Evolutionary conservation across 306 rosid species (phyloP), one percentile per base, ranked within the genome.

Genomic region (Cucurbita maxima): DNA sequence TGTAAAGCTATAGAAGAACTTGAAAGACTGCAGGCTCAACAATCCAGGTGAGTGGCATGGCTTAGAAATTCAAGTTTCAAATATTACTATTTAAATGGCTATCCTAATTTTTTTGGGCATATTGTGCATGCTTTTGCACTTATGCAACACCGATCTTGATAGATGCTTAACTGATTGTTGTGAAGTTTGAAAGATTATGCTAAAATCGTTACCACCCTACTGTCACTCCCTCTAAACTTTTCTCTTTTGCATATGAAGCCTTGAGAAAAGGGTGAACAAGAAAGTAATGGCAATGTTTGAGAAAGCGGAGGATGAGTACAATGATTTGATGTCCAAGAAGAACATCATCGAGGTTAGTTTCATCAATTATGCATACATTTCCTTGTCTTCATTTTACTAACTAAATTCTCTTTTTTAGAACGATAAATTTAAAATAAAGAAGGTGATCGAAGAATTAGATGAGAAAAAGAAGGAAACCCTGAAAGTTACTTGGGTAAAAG

Each of bases 271-370:
- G 87, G 96, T 94, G 82, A 94, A 94, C 81, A 94, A 94, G 87
- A 94, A 94, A 84, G 98, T 94, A 19, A 94, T 90, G 96, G 97
- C 98, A 57, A 90, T 94, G 98, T 94, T 94, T 80, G 98, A 94
- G 89, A 94, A 90, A 88, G 98, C 98, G 73, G 98, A 94, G 78
- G 98, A 94, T n/a, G 98, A 94, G 85, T 94, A 90, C 82, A 94
- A 89, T 72, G 97, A 90, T 74, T 80, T 94, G 77, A 81, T 94
- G 86, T 90, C 96, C 36, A 94, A 90, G 89, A 94, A 94, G 86
- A 89, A 90, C 77, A 94, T 94, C 76, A 94, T 94, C 78, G 98
- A 94, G 98, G 98, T 94, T 41, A 68, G 84, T 76, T 54, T 53
- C 38, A 19, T 10, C 53, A n/a, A 20, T 15, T 47, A 43, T 16